phyloP scores from a whole-genome alignment of 139 green algal species.

The Gonium pectorale region DNA sequence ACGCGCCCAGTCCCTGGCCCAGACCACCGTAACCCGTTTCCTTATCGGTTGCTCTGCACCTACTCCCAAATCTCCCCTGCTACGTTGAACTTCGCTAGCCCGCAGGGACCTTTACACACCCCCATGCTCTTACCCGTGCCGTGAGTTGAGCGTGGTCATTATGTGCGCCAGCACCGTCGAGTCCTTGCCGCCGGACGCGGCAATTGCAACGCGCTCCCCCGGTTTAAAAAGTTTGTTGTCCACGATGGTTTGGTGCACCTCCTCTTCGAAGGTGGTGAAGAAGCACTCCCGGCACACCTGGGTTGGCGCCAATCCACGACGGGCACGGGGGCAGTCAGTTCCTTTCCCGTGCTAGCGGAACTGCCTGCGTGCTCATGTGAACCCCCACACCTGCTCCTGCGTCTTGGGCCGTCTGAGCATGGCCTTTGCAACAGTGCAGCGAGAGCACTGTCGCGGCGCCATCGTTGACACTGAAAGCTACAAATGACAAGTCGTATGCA shows the following conservation, averaged over 20 bases:
- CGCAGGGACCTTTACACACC: not conserved
- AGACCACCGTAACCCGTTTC: no score
- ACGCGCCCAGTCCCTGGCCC: no score
- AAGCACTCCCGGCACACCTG: constrained; percentile 96
- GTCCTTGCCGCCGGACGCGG: constrained; percentile 94
- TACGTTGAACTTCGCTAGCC: not conserved
- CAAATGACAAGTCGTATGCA: no score
- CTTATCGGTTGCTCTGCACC: no score
- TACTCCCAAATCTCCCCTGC: not conserved
- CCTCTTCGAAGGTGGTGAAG: constrained; percentile 87
- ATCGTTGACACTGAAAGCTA: no score
- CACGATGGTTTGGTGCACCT: constrained; percentile 95
- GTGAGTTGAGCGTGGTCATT: constrained; percentile 90
- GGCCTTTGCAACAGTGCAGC: constrained; percentile 46
- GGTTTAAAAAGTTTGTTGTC: constrained; percentile 80
- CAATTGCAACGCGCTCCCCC: constrained; percentile 92
- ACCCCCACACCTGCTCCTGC: constrained; percentile 48
- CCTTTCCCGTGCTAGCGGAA: not conserved
- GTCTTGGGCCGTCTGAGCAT: constrained; percentile 60
- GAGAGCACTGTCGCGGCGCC: constrained; percentile 22
- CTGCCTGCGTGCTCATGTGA: no score
- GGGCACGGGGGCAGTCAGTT: not conserved
- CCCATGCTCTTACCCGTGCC: constrained; percentile 73
- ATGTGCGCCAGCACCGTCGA: constrained; percentile 97
- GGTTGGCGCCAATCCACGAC: not conserved